These are phyloP conservation scores for Hibiscus mutabilis DNA, from an alignment of 345 rosid genomes.

Conservation along the genomic window DNA sequence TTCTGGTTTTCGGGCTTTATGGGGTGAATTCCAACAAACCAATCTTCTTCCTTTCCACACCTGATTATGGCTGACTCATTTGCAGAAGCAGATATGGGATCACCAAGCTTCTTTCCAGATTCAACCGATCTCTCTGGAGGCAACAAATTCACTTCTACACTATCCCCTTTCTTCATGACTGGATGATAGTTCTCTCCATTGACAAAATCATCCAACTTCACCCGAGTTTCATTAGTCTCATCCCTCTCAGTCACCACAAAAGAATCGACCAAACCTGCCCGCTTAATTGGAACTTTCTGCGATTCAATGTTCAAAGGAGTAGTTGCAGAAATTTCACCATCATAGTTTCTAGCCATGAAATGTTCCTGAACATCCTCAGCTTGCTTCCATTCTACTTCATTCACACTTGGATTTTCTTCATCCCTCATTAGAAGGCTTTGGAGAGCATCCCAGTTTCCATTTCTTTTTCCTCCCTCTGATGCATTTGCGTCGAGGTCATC, in stretches of 20 bases:
- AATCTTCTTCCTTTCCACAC: conserved; percentile 56
- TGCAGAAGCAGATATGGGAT: conserved; percentile 22
- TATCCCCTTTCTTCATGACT: conserved; percentile 43
- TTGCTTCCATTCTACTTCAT: conserved; percentile 15
- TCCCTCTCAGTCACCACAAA: conserved; percentile 30
- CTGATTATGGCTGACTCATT: conserved; percentile 34
- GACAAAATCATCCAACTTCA: conserved; percentile 33
- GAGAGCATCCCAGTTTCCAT: conserved; percentile 64
- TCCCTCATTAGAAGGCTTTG: conserved; percentile 60
- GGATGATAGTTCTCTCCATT: conserved; percentile 35
- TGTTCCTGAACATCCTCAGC: conserved; percentile 25
- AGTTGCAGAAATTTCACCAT: conserved; percentile 13
- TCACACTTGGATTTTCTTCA: conserved; percentile 25
- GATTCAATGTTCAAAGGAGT: conserved; percentile 26
- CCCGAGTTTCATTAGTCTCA: conserved; percentile 28
- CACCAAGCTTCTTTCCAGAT: conserved; percentile 28
- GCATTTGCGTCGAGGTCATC: conserved; percentile 20
- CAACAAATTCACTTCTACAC: conserved; percentile 42
- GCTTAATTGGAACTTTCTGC: conserved; percentile 24
- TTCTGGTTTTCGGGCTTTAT: conserved; percentile 27
- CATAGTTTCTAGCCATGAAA: conserved; percentile 26
- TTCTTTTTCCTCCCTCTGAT: conserved; percentile 28
- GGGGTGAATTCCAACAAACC: conserved; percentile 35
- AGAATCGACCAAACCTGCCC: conserved; percentile 34
- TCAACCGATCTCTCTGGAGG: conserved; percentile 37